A percentile compares a stretch with the other conserved stretches of the same genome.
Evolutionary conservation across 2,329 filamentous ascomycete species (phyloP).

Genomic region (Cladosporium colombiae): DNA sequence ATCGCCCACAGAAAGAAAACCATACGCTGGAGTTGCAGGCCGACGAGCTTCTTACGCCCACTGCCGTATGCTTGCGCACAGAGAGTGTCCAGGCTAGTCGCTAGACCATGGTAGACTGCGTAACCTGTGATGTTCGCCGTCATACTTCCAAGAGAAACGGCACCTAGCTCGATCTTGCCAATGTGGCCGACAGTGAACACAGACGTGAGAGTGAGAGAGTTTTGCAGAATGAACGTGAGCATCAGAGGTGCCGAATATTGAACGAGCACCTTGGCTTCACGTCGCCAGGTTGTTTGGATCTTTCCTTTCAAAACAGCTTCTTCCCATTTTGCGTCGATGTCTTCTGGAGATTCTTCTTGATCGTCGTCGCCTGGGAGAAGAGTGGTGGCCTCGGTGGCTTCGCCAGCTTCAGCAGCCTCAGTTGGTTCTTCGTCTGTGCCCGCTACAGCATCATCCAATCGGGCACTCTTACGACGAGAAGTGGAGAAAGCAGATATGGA

Average conservation of each 20-base stretch:
- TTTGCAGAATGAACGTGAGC: constrained; percentile 52
- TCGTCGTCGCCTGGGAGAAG: constrained; percentile 43
- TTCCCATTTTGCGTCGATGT: constrained; percentile 76
- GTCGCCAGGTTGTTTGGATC: constrained; percentile 87
- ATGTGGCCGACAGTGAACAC: constrained; percentile 54
- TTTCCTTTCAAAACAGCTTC: constrained; percentile 77
- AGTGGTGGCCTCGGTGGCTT: constrained; percentile 49
- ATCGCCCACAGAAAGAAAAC: constrained; percentile 72
- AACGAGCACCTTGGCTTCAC: constrained; percentile 77
- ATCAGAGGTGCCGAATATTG: constrained; percentile 48
- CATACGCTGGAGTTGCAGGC: constrained; percentile 80
- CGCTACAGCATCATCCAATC: constrained; percentile 24
- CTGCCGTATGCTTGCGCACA: constrained; percentile 94
- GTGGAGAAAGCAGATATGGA: constrained; percentile 21
- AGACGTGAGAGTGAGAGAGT: constrained; percentile 48
- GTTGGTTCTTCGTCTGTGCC: constrained; percentile 19
- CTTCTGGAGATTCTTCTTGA: constrained; percentile 52
- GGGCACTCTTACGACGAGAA: constrained; percentile 17
- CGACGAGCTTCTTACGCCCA: constrained; percentile 84
- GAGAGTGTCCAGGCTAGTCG: constrained; percentile 87
- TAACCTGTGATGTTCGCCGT: constrained; percentile 53
- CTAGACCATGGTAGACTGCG: constrained; percentile 61
- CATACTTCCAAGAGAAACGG: constrained; percentile 51
- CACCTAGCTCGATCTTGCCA: constrained; percentile 50
- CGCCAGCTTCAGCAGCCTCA: constrained; percentile 41